Percentiles rank a stretch among this genome's conserved stretches.
Conservation (phyloP, 768 basidiomycete genomes). For the Calocera cornea region DNA sequence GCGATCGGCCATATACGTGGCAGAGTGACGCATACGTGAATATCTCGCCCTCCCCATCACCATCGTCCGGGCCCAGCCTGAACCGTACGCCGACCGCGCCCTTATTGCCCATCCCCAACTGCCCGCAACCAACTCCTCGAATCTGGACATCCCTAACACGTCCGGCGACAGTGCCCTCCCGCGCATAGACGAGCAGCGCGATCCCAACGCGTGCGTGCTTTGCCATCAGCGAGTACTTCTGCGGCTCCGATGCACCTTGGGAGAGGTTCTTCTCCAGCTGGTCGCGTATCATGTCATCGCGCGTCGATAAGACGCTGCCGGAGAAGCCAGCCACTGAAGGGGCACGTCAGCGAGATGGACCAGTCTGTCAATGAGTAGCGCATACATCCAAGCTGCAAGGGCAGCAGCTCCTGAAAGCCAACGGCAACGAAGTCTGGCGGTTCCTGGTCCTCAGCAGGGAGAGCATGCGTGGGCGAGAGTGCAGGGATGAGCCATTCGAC, state of each 20-base stretch:
- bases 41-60: constrained; percentile 36
- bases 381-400: constrained; percentile 74
- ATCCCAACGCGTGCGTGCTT: constrained; percentile 76
- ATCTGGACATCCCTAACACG: constrained; percentile 53
- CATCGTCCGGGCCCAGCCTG: constrained; percentile 45
- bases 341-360: not conserved
- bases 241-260: constrained; percentile 31
- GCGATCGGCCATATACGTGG: not conserved
- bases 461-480: constrained; percentile 57
- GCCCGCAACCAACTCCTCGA: constrained; percentile 56
- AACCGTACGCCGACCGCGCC: constrained; percentile 84
- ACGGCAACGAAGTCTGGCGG: constrained; percentile 82
- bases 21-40: constrained; percentile 87
- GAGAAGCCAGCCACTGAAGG: constrained; percentile 63
- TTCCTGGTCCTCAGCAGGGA: constrained; percentile 39
- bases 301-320: constrained; percentile 48
- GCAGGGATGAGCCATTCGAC: constrained; percentile 87
- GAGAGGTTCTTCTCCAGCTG: constrained; percentile 49
- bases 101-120: constrained; percentile 81
- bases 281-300: constrained; percentile 56
- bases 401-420: constrained; percentile 86
- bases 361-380: constrained; percentile 14
- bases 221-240: constrained; percentile 66
- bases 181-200: constrained; percentile 75
- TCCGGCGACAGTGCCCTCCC: constrained; percentile 39